Base-by-base conservation (phyloP, 768 basidiomycete genomes). In the Hypholoma fasciculare region DNA sequence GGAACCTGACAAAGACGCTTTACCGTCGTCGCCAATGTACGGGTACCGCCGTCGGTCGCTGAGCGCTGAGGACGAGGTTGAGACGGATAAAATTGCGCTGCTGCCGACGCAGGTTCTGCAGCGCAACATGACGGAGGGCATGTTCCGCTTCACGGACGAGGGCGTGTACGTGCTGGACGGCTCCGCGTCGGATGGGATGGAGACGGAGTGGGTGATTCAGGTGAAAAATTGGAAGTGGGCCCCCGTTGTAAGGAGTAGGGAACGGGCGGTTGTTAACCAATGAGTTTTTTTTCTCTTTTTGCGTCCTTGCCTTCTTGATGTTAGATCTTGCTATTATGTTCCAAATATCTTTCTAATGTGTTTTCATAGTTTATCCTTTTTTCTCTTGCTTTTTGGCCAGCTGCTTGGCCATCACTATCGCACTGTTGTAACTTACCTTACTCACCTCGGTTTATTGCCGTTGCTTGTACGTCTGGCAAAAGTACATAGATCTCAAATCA, bases 191-290 rank as follows among this genome's bases (percentile, higher is more conserved):
- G 66, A 61, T 27, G 68, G 64, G 54, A 66, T 67, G 66, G 67
- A 70, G 44, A 70, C 72, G 4, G 76, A 77, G 66, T 78, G 77
- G 75, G 67, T 72, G 37, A 73, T 77, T n/a, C 71, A 73, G 55
- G 75, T 76, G 7, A 74, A 69, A 61, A 67, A 72, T 56, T 78
- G 77, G 77, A 76, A 70, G 66, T 78, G 75, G 76, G 72, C 72
- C 1, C 68, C 67, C 48, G 48, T 17, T 17, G 44, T 49, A 26
- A 27, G 16, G 23, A 11, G 23, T 4, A 30, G 20, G 11, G 48
- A 26, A 23, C 20, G 48, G 12, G 48, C 11, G 3, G 48, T 27
- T 49, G 48, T 49, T 16, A 23, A 17, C 11, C 27, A 30, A 49
- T 49, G 11, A 23, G 16, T 49, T 49, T 2, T 30, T 13, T 12